Conservation (phyloP, 352 stramenopile genomes). For the Lagenidium giganteum region DNA sequence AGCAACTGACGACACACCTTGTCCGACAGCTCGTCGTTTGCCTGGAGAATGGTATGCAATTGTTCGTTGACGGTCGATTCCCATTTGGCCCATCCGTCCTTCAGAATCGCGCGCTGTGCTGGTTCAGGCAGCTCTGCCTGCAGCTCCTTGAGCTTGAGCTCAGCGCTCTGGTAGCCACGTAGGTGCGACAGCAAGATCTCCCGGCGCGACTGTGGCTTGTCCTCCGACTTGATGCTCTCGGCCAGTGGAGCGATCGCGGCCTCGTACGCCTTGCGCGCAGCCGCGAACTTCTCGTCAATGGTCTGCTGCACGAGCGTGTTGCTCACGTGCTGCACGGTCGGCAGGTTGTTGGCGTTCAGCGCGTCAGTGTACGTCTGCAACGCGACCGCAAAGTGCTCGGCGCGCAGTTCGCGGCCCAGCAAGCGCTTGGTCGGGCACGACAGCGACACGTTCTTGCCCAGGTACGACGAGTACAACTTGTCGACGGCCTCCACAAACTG, state of each 20-base stretch:
- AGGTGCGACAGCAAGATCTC: constrained; percentile 2
- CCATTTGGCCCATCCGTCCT: too few species aligned
- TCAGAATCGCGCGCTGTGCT: too few species aligned
- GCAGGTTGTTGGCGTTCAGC: constrained; percentile 32
- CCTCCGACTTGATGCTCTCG: constrained; percentile 1
- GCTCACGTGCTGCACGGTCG: constrained; percentile 37
- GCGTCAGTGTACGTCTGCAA: constrained; percentile 36
- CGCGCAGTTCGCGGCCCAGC: constrained; percentile 27
- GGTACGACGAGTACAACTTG: constrained; percentile 32
- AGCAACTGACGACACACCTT: constrained; percentile 9
- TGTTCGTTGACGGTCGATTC: too few species aligned
- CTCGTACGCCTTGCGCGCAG: constrained; percentile 22
- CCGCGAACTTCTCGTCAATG: constrained; percentile 24
- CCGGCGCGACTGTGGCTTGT: neutral
- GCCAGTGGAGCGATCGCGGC: constrained; percentile 8
- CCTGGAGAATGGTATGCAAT: constrained; percentile 9
- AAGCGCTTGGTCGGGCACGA: constrained; percentile 38
- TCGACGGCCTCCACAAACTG: constrained; percentile 59
- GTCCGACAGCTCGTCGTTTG: constrained; percentile 13
- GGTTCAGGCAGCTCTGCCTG: constrained; percentile 7
- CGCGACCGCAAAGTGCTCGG: constrained; percentile 31
- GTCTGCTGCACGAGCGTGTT: constrained; percentile 36
- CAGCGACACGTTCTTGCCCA: constrained; percentile 25
- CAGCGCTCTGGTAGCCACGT: constrained; percentile 4
- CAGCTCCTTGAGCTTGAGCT: constrained; percentile 2